Evolutionary conservation across 1,284 basidiomycete genomes (phyloP).

Genomic region (Porphyrellus sp.): DNA sequence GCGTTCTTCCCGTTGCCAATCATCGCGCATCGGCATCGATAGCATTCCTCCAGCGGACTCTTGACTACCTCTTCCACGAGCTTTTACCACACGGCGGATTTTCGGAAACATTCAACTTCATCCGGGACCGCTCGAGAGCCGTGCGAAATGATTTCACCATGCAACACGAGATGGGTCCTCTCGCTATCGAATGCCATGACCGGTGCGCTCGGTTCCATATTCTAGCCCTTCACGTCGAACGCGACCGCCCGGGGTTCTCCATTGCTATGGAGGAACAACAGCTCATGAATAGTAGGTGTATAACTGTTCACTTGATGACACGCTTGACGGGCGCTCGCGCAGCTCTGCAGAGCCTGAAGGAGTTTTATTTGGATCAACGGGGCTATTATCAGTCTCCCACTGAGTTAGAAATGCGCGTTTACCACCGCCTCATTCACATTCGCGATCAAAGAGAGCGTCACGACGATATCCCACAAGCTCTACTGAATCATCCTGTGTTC

Average conservation of each 20-base stretch:
- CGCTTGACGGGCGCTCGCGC: slow-evolving; percentile 7
- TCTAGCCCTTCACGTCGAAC: slow-evolving; percentile 76
- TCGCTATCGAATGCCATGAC: slow-evolving; percentile 89
- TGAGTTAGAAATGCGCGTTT: slow-evolving; percentile 94
- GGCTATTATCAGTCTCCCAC: slow-evolving; percentile 66
- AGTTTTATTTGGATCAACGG: slow-evolving; percentile 88
- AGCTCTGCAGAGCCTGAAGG: slow-evolving; percentile 89
- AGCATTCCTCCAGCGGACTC: slow-evolving; percentile 56
- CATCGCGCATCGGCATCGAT: neutral
- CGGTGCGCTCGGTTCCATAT: slow-evolving; percentile 95
- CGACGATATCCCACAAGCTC: slow-evolving; percentile 75
- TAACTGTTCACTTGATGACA: neutral
- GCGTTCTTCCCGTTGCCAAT: slow-evolving; percentile 11
- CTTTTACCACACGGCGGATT: slow-evolving; percentile 72
- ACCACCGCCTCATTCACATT: slow-evolving; percentile 90
- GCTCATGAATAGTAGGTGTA: slow-evolving; percentile 77
- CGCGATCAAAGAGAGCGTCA: slow-evolving; percentile 78
- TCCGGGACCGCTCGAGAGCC: slow-evolving; percentile 89
- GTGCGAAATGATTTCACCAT: slow-evolving; percentile 95
- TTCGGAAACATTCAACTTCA: slow-evolving; percentile 75
- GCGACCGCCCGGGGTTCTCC: slow-evolving; percentile 60
- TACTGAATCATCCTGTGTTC: slow-evolving; percentile 74
- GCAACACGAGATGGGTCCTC: slow-evolving; percentile 75
- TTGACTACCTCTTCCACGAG: slow-evolving; percentile 89
- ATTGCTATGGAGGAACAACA: slow-evolving; percentile 83